Conservation (phyloP, 2,329 filamentous ascomycete genomes). For the Corynespora cassiicola region DNA sequence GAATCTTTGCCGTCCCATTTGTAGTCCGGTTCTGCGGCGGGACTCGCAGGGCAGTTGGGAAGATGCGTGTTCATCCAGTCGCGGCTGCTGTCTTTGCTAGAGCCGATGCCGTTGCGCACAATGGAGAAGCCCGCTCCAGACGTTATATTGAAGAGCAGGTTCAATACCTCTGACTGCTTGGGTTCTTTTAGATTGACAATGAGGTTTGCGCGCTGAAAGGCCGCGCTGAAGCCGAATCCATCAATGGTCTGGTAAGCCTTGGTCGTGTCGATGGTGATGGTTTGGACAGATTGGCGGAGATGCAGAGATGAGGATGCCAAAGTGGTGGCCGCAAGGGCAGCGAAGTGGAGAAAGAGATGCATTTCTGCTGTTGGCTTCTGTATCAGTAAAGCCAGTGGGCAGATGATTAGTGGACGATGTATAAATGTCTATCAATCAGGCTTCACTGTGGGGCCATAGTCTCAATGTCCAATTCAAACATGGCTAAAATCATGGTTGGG, state of each 20-base stretch:
- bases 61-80: slow-evolving; percentile 45
- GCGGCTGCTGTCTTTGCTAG: slow-evolving; percentile 47
- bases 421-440: slow-evolving; percentile 4
- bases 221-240: slow-evolving; percentile 54
- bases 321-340: slow-evolving; percentile 16
- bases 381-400: neutral
- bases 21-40: slow-evolving; percentile 26
- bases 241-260: slow-evolving; percentile 55
- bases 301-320: slow-evolving; percentile 20
- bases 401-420: neutral
- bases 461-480: slow-evolving; percentile 8
- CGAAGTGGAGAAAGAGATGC: slow-evolving; percentile 15
- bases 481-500: too few species aligned
- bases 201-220: slow-evolving; percentile 55
- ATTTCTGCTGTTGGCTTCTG: slow-evolving; percentile 11
- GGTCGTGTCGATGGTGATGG: slow-evolving; percentile 49
- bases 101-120: slow-evolving; percentile 55
- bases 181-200: slow-evolving; percentile 49
- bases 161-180: slow-evolving; percentile 50
- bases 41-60: slow-evolving; percentile 25
- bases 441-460: slow-evolving; percentile 4
- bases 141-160: slow-evolving; percentile 55
- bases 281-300: slow-evolving; percentile 24
- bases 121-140: slow-evolving; percentile 54
- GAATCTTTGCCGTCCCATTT: slow-evolving; percentile 36